Evolutionary conservation across 768 basidiomycete species (phyloP), one percentile per base, ranked within the genome.

Genomic region (Calvatia gigantea): DNA sequence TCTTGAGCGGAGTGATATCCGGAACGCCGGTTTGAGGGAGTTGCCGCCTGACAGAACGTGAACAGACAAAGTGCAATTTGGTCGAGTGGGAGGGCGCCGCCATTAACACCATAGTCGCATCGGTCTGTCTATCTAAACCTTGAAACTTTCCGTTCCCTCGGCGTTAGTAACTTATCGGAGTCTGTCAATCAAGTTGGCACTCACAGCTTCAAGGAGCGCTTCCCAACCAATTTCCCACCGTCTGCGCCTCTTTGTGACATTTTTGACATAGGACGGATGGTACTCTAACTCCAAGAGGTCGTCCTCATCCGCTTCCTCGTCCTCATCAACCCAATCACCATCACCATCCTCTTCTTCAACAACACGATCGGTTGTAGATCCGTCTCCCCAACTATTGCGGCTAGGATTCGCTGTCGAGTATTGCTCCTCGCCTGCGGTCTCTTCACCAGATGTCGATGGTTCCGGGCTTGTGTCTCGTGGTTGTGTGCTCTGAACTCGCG

Each of bases 381-480:
- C 71, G 56, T 69, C 68, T 1, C 68, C 69, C 68, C 70, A 75
- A 25, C 65, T 61, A 32, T 49, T 51, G 9, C 53, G 41, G 23
- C 38, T 54, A 6, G 39, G 27, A 23, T 29, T 46, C 11, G 32
- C 9, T 32, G 14, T 15, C 14, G 43, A 27, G 33, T 57, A 58
- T 39, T 45, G 41, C 33, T 61, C 50, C 63, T 89, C 89, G 0
- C 87, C 89, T 0, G 88, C 87, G 1, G 86, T 90, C 68, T 89
- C 88, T 65, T 91, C 89, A 1, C 88, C 88, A 15, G 82, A 85
- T 0, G 85, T 84, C 8, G 84, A 86, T 42, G 81, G 78, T 70
- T 91, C 89, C 0, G 87, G 89, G 59, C 85, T 89, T 9, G 89
- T 91, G 60, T 91, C 89, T 38, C 89, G 73, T 6, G 89, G 89